Conservation (phyloP, 208 protist genomes). For the Phytomonas sp. region DNA sequence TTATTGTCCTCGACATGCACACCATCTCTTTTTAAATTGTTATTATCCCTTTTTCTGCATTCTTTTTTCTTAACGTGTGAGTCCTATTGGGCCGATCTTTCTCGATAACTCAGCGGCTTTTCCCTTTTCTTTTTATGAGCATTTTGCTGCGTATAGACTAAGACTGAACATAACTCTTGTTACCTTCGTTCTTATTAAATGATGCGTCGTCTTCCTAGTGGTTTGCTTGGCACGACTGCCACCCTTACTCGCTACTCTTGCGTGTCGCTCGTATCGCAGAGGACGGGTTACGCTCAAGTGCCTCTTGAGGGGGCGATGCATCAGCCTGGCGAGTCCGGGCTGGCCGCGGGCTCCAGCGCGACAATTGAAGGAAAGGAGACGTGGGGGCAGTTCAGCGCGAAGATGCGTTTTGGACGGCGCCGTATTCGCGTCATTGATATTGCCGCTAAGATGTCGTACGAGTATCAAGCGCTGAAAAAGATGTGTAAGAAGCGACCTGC, state of each 20-base stretch:
- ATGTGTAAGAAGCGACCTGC: constrained; percentile 74
- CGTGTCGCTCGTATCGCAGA: too few species aligned
- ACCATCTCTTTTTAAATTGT: too few species aligned
- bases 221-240: neutral
- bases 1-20: too few species aligned
- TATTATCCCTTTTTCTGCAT: too few species aligned
- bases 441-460: constrained; percentile 88
- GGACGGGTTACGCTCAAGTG: neutral
- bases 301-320: constrained; percentile 48
- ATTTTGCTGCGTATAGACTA: constrained; percentile 4
- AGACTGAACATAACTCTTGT: neutral
- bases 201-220: neutral
- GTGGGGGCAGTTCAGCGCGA: constrained; percentile 76
- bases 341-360: constrained; percentile 36
- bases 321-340: constrained; percentile 54
- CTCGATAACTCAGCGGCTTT: too few species aligned
- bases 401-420: constrained; percentile 69
- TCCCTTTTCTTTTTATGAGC: too few species aligned
- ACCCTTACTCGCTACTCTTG: too few species aligned
- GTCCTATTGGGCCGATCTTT: too few species aligned
- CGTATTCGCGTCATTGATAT: constrained; percentile 83
- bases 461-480: constrained; percentile 87
- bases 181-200: neutral
- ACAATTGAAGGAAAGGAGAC: constrained; percentile 72
- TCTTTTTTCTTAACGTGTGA: too few species aligned